phyloP scores from a whole-genome alignment of 495 filamentous ascomycete species.

The Penicillium alfredii region DNA sequence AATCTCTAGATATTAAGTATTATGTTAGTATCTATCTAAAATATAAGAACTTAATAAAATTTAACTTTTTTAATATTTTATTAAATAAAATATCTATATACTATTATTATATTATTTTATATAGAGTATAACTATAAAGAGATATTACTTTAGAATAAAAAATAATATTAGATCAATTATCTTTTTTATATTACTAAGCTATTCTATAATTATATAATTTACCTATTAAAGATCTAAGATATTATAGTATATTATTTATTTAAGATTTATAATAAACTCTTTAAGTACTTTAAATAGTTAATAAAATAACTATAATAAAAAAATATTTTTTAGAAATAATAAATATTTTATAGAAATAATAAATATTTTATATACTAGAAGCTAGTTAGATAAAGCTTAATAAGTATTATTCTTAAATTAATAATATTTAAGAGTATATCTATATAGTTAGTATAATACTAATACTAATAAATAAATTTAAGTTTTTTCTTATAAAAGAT shows the following conservation, averaged over 20 bases:
- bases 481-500: slow-evolving; percentile 3
- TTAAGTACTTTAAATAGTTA: not conserved
- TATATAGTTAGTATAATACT: slow-evolving; percentile 7
- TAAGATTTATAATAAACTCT: slow-evolving; percentile 5
- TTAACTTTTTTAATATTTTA: slow-evolving; percentile 3
- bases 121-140: slow-evolving; percentile 2
- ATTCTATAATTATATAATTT: slow-evolving; percentile 3
- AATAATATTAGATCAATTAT: not conserved
- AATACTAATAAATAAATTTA: slow-evolving; percentile 3
- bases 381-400: not conserved
- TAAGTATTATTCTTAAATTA: slow-evolving; percentile 1
- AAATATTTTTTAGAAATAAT: not conserved
- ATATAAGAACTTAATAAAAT: slow-evolving; percentile 2
- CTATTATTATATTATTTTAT: slow-evolving; percentile 2
- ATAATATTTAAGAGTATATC: slow-evolving; percentile 3
- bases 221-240: slow-evolving; percentile 1
- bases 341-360: slow-evolving; percentile 1
- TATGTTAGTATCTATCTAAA: not conserved
- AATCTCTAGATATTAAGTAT: not conserved
- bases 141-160: slow-evolving; percentile 2
- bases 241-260: not conserved
- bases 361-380: not conserved
- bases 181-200: slow-evolving; percentile 1
- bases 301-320: not conserved
- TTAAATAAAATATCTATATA: not conserved